Evolutionary conservation across 768 basidiomycete genomes (phyloP), one percentile per base, ranked within the genome.

Genomic region (Pseudohyphozyma bogoriensis): DNA sequence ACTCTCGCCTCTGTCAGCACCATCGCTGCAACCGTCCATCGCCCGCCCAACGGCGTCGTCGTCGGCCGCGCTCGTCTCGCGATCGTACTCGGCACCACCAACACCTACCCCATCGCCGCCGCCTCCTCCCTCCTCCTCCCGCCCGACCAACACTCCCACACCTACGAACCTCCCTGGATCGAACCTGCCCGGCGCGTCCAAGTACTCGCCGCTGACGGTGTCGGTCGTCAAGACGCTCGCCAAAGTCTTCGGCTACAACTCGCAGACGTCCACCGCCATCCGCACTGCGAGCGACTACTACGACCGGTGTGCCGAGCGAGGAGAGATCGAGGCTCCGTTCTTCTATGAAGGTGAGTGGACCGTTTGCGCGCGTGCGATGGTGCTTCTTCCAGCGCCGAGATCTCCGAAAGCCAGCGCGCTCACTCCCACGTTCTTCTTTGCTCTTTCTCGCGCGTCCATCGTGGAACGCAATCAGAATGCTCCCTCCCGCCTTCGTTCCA

Each of bases 401-500:
- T 12, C 6, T 28, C 7, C 18, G 51, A 5, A 33, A 35, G 53
- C 53, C 18, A 26, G 40, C 60, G 29, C 47, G 28, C 20, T 47
- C 22, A 29, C 2, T 40, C 7, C 18, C 22, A 12, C 33, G 10
- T 13, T 32, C n/a, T n/a, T n/a, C n/a, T n/a, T n/a, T n/a, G n/a
- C n/a, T n/a, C n/a, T n/a, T n/a, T n/a, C n/a, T n/a, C n/a, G n/a
- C n/a, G n/a, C n/a, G n/a, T n/a, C n/a, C n/a, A n/a, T n/a, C n/a
- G n/a, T n/a, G n/a, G n/a, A n/a, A n/a, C n/a, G n/a, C n/a, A n/a
- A n/a, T n/a, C 68, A 95, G 92, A 82, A 61, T 93, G 87, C 69
- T 79, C 78, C 60, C 79, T 96, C 9, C 90, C 92, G 13, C 85
- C 85, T 16, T 95, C 93, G 0, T 95, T 93, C 74, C 92, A 96